A percentile compares a stretch with the other conserved stretches of the same genome.
Evolutionary conservation across 768 basidiomycete genomes (phyloP).

Genomic region (Rossbeevera mucosa): DNA sequence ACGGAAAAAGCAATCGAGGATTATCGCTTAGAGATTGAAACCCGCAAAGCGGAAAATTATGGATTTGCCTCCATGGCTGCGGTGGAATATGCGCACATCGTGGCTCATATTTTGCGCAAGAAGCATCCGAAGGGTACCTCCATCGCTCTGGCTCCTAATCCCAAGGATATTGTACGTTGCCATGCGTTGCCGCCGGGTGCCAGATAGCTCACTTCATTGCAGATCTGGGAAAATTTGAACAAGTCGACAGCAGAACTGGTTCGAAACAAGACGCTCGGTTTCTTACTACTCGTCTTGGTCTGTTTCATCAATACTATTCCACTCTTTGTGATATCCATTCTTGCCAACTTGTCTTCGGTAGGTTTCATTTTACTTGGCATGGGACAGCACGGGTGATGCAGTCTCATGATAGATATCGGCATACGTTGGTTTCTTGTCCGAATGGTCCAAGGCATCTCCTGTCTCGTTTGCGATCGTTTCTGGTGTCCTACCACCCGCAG

Average conservation of each 20-base stretch:
- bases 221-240: slow-evolving; percentile 92
- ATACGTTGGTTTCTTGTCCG: slow-evolving; percentile 71
- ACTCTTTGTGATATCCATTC: slow-evolving; percentile 80
- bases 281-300: slow-evolving; percentile 67
- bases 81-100: slow-evolving; percentile 83
- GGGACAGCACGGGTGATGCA: neutral
- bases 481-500: slow-evolving; percentile 87
- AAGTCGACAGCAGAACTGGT: slow-evolving; percentile 61
- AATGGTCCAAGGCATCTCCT: slow-evolving; percentile 62
- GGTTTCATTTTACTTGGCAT: slow-evolving; percentile 22
- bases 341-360: slow-evolving; percentile 86
- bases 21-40: slow-evolving; percentile 66
- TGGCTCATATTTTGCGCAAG: slow-evolving; percentile 61
- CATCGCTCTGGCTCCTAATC: slow-evolving; percentile 77
- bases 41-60: slow-evolving; percentile 79
- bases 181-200: neutral
- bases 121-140: slow-evolving; percentile 73
- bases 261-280: slow-evolving; percentile 70
- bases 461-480: slow-evolving; percentile 78
- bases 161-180: slow-evolving; percentile 69
- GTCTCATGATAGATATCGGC: slow-evolving; percentile 30
- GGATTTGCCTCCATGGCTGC: slow-evolving; percentile 91
- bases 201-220: neutral
- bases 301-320: slow-evolving; percentile 97
- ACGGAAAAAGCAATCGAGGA: slow-evolving; percentile 73